A percentile compares a stretch with the other conserved stretches of the same genome.
Conservation (phyloP, 306 rosid species). For the Morella rubra region DNA sequence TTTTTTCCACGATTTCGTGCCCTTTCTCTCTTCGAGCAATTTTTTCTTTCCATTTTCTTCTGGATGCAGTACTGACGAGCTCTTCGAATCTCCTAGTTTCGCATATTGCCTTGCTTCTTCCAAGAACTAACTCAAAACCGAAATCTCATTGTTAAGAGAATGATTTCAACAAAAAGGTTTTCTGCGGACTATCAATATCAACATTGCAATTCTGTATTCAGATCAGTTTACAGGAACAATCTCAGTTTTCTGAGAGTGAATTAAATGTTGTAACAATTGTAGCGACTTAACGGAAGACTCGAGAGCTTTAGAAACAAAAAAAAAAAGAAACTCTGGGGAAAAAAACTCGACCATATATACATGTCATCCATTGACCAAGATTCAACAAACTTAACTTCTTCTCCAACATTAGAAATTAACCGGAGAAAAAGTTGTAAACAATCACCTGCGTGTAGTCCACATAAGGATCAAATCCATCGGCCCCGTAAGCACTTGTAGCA, state of each 20-base stretch:
- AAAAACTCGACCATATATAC: no score
- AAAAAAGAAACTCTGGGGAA: no score
- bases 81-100: slow-evolving; percentile 37
- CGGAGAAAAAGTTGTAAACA: not conserved
- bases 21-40: slow-evolving; percentile 37
- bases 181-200: no score
- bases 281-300: no score
- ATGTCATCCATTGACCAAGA: no score
- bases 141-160: not conserved
- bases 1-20: slow-evolving; percentile 71
- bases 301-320: no score
- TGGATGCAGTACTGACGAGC: slow-evolving; percentile 29
- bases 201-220: no score
- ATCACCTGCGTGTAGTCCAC: slow-evolving; percentile 55
- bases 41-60: slow-evolving; percentile 44
- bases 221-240: no score
- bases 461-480: slow-evolving; percentile 57
- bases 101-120: slow-evolving; percentile 69
- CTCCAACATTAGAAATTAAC: not conserved
- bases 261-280: no score
- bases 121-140: slow-evolving; percentile 54
- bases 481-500: slow-evolving; percentile 36
- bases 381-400: not conserved
- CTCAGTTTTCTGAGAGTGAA: no score
- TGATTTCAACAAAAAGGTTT: not conserved